phyloP scores from a whole-genome alignment of 495 filamentous ascomycete genomes.

The Hypoxylon crocopeplum region DNA sequence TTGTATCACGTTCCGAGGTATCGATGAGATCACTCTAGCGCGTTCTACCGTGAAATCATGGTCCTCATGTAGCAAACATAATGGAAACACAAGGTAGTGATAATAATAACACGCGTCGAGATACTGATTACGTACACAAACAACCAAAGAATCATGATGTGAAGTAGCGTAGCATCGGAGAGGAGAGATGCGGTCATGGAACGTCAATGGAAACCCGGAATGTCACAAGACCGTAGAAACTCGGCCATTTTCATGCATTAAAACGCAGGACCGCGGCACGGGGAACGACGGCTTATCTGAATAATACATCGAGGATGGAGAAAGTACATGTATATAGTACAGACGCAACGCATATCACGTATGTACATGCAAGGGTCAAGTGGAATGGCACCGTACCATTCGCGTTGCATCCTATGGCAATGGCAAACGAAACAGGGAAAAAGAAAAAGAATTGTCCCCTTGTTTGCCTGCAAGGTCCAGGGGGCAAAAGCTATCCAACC shows the following conservation, averaged over 20 bases:
- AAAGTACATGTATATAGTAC: constrained; percentile 14
- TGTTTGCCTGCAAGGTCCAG: constrained; percentile 38
- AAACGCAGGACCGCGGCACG: constrained; percentile 37
- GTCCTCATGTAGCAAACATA: constrained; percentile 2
- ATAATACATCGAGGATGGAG: constrained; percentile 10
- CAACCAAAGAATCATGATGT: constrained; percentile 5
- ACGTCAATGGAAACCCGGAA: constrained; percentile 36
- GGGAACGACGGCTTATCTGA: constrained; percentile 34
- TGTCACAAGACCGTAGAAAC: constrained; percentile 40
- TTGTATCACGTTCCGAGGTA: no score
- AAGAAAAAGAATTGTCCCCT: constrained; percentile 31
- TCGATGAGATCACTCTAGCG: constrained; percentile 6
- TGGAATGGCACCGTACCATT: constrained; percentile 34
- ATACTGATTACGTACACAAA: constrained; percentile 23
- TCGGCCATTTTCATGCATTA: constrained; percentile 40
- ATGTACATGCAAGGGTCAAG: constrained; percentile 31
- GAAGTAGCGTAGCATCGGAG: constrained; percentile 14
- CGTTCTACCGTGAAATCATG: no score
- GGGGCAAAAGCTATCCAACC: constrained; percentile 20
- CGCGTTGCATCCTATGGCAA: constrained; percentile 25
- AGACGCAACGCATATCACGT: constrained; percentile 13
- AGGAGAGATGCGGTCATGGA: constrained; percentile 26
- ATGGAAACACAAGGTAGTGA: background rate
- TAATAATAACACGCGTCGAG: constrained; percentile 3
- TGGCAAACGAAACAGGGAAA: constrained; percentile 35